Evolutionary conservation across 768 basidiomycete genomes (phyloP).

Genomic region (Hemileccinum rubropunctum): DNA sequence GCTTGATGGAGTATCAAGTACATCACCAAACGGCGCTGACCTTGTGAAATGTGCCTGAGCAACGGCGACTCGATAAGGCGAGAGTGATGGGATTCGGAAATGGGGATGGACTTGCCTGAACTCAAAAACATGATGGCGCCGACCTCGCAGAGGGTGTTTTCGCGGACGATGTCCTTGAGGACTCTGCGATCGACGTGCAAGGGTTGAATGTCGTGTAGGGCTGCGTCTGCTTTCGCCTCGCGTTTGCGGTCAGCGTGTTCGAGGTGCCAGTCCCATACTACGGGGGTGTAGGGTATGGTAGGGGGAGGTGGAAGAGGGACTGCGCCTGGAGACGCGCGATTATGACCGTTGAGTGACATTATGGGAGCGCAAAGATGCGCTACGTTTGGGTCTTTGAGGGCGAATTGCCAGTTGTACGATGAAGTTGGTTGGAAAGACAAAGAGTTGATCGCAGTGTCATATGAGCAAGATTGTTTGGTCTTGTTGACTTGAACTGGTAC

Average conservation of each 20-base stretch:
- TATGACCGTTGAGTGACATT: no score
- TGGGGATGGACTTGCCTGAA: constrained; percentile 50
- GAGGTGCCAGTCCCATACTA: constrained; percentile 69
- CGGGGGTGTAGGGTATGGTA: constrained; percentile 7
- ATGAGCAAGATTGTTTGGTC: neutral
- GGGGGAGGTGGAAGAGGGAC: neutral
- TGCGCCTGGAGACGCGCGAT: no score
- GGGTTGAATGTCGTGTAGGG: constrained; percentile 57
- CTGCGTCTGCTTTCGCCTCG: constrained; percentile 63
- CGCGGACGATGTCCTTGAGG: constrained; percentile 73
- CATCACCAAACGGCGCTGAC: constrained; percentile 32
- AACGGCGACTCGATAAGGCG: neutral
- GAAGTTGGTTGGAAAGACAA: no score
- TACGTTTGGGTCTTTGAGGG: no score
- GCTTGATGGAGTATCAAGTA: neutral
- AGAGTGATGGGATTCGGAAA: constrained; percentile 9
- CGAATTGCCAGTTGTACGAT: no score
- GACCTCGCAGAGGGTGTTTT: constrained; percentile 64
- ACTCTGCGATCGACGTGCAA: constrained; percentile 76
- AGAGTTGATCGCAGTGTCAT: no score
- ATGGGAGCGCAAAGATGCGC: no score
- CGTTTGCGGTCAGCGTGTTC: constrained; percentile 69
- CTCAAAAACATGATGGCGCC: constrained; percentile 71
- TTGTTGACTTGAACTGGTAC: no score
- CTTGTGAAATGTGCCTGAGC: constrained; percentile 81